Base-by-base conservation (phyloP, 2,329 filamentous ascomycete species). In the Diaporthe velutina region DNA sequence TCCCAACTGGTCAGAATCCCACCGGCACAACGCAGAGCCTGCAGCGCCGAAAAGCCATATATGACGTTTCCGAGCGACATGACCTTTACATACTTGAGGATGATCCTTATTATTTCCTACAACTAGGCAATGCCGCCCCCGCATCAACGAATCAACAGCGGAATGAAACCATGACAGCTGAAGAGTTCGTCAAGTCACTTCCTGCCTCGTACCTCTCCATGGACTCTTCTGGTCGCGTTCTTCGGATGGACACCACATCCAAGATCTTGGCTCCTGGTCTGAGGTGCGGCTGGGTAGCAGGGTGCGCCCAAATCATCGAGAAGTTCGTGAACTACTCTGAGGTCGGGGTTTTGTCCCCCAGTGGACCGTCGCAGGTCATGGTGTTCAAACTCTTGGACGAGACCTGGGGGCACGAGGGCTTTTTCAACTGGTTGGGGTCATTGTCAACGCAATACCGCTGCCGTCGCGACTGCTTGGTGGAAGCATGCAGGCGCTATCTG, bases 51-150 rank as follows among this genome's bases (percentile, higher is more conserved):
- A 88, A 86, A 78, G 90, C 87, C 35, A 86, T 94, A 73, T 94
- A 94, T 83, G 86, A 86, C 68, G 85, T 94, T 25, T 90, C 90
- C 9, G 92, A 93, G 81, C 93, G 93, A 83, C 92, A 95, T 82
- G 91, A 94, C 80, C 78, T 94, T 71, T 90, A 89, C 82, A 93
- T 94, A 80, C 83, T 94, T 76, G 93, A 94, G 84, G 93, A 94
- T 79, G 93, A 94, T 77, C 93, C 93, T 3, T 94, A 94, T 84
- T 94, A 93, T 83, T 94, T 94, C 85, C 86, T 94, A 54, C 93
- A 94, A 79, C 90, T 92, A 85, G 70, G 60, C 30, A 2, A 38
- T 4, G 33, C 9, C 4, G 30, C 33, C 9, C n/a, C 33, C 7
- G 10, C 8, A 1, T 25, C 22, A 7, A 38, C 19, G 8, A 38